These are phyloP conservation scores for Globisporangium nunn DNA, from an alignment of 352 stramenopile genomes.

Conservation along the genomic window DNA sequence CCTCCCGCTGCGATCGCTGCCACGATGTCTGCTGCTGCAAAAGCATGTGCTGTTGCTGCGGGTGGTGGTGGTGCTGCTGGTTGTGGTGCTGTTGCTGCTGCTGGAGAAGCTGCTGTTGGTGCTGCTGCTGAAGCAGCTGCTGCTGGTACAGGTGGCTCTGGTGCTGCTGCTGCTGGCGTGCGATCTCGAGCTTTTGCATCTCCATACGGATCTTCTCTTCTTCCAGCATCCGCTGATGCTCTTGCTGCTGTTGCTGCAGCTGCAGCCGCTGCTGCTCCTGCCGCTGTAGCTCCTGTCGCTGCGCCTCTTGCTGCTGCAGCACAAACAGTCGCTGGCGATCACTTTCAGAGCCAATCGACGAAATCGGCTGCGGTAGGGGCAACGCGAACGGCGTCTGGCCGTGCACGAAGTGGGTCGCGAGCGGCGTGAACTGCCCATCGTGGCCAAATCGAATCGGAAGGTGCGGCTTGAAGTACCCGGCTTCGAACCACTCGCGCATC, in stretches of 20 bases:
- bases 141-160: conserved; percentile 53
- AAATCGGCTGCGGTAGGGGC: conserved; percentile 15
- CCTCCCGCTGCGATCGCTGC: conserved; percentile 64
- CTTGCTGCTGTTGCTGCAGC: conserved; percentile 49
- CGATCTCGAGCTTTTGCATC: conserved; percentile 73
- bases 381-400: conserved; percentile 63
- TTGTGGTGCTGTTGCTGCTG: conserved; percentile 54
- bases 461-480: conserved; percentile 85
- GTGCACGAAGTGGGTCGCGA: conserved; percentile 71
- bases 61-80: conserved; percentile 40
- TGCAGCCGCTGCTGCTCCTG: conserved; percentile 61
- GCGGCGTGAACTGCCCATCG: conserved; percentile 63
- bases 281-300: conserved; percentile 34
- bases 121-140: conserved; percentile 41
- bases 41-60: conserved; percentile 64
- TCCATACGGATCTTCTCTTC: conserved; percentile 80
- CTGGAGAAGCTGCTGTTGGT: conserved; percentile 29
- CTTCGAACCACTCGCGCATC: conserved; percentile 88
- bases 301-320: conserved; percentile 25
- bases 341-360: conserved; percentile 8
- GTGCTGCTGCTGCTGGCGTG: conserved; percentile 67
- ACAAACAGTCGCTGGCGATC: conserved; percentile 57
- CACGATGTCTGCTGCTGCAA: conserved; percentile 74
- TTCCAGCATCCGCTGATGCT: conserved; percentile 64
- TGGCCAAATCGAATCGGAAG: conserved; percentile 78